These are phyloP conservation scores for Fusarium tanahbumbuense DNA, from an alignment of 2,329 filamentous ascomycete species.

Conservation along the genomic window DNA sequence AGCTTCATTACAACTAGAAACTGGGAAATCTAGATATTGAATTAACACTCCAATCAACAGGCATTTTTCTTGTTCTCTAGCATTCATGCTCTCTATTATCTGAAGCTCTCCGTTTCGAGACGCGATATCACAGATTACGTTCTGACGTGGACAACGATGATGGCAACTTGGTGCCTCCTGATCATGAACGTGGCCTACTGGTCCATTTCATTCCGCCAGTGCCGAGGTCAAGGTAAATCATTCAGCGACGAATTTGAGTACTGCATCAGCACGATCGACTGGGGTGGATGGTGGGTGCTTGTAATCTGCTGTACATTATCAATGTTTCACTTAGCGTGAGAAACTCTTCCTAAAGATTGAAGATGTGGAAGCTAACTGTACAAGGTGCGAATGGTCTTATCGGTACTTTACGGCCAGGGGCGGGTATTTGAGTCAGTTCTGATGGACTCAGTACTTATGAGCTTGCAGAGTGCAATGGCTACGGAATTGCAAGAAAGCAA, in stretches of 20 bases:
- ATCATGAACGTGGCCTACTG: conserved; percentile 1
- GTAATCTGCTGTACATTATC: background rate
- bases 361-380: background rate
- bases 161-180: background rate
- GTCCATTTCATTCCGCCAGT: background rate
- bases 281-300: background rate
- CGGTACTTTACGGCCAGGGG: background rate
- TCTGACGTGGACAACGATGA: background rate
- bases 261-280: background rate
- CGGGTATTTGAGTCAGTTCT: background rate
- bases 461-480: background rate
- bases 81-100: background rate
- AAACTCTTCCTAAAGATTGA: background rate
- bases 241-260: background rate
- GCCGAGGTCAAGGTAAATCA: background rate
- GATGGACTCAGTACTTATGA: background rate
- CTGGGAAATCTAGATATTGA: background rate
- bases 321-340: background rate
- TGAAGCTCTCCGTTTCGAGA: background rate
- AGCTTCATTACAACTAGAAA: background rate
- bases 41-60: background rate
- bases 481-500: background rate
- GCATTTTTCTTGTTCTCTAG: background rate
- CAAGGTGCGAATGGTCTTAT: conserved; percentile 1
- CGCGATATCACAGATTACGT: conserved; percentile 5